Evolutionary conservation across 371 early-diverging fungal genomes (phyloP).

Genomic region (Rhizopus stolonifer): DNA sequence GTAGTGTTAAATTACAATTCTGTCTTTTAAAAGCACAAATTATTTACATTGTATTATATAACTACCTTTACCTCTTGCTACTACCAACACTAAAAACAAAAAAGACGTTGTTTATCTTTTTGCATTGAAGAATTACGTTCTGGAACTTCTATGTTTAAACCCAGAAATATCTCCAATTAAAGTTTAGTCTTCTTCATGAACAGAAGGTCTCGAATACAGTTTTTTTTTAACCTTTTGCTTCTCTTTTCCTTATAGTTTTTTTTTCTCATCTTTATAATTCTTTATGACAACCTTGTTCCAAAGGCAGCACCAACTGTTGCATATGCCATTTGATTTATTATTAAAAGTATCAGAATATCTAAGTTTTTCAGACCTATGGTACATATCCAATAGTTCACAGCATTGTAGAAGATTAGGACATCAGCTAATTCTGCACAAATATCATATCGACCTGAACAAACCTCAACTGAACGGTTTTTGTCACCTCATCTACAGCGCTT

Average conservation of each 20-base stretch:
- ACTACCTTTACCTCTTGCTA: not conserved
- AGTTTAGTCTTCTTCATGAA: constrained; percentile 18
- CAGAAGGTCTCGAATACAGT: constrained; percentile 7
- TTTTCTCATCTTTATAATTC: not conserved
- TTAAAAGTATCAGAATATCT: constrained; percentile 30
- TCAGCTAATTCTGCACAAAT: constrained; percentile 39
- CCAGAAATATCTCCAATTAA: constrained; percentile 14
- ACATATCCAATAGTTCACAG: constrained; percentile 37
- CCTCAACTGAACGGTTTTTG: constrained; percentile 31
- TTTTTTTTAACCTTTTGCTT: constrained; percentile 1
- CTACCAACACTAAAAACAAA: too few relatives aligned
- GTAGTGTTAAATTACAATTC: too few relatives aligned
- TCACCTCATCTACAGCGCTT: constrained; percentile 24
- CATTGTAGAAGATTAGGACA: constrained; percentile 29
- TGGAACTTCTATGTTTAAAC: constrained; percentile 8
- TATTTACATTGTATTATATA: too few relatives aligned
- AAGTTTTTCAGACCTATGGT: constrained; percentile 43
- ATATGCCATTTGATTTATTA: constrained; percentile 38
- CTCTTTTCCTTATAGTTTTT: not conserved
- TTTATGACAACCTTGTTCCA: constrained; percentile 10
- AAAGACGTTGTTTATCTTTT: not conserved
- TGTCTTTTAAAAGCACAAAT: too few relatives aligned
- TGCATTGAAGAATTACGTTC: constrained; percentile 6
- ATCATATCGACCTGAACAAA: constrained; percentile 37
- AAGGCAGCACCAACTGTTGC: constrained; percentile 5